phyloP scores from a whole-genome alignment of 2,329 filamentous ascomycete genomes.

The Fonsecaea nubica region DNA sequence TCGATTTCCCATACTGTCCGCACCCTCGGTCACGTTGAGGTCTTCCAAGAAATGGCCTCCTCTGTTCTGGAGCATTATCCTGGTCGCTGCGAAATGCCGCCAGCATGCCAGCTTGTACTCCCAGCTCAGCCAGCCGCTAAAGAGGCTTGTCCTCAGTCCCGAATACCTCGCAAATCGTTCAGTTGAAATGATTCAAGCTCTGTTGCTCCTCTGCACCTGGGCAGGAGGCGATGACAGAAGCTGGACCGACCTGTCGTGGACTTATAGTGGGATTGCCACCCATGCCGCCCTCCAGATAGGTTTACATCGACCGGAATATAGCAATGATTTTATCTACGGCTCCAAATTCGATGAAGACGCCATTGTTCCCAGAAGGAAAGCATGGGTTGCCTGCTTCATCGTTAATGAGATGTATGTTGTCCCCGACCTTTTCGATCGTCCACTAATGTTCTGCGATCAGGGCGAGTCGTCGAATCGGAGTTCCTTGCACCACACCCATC shows the following conservation, averaged over 20 bases:
- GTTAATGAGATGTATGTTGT: conserved; percentile 20
- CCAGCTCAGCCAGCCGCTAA: conserved; percentile 20
- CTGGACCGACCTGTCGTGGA: conserved; percentile 23
- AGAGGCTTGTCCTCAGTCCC: conserved; percentile 19
- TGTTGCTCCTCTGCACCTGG: conserved; percentile 17
- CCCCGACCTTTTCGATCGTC: neutral
- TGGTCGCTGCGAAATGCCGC: conserved; percentile 19
- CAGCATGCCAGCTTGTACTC: conserved; percentile 9
- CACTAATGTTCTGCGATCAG: conserved; percentile 3
- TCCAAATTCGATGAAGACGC: conserved; percentile 19
- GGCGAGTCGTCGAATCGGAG: conserved; percentile 20
- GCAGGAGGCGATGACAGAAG: conserved; percentile 19
- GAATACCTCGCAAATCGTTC: conserved; percentile 19
- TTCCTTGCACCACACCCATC: conserved; percentile 21
- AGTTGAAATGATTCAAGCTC: conserved; percentile 21
- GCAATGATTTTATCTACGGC: conserved; percentile 20
- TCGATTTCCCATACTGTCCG: conserved; percentile 17
- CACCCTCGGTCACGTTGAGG: conserved; percentile 12
- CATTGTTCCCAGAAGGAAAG: conserved; percentile 16
- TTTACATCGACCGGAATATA: conserved; percentile 19
- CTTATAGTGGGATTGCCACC: conserved; percentile 20
- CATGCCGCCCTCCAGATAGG: conserved; percentile 20
- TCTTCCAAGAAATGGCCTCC: conserved; percentile 21
- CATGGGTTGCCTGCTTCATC: conserved; percentile 22
- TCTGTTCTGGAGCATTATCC: conserved; percentile 21